Evolutionary conservation across 2,329 filamentous ascomycete genomes (phyloP), one percentile per base, ranked within the genome.

Genomic region (Stagonosporopsis vannaccii): DNA sequence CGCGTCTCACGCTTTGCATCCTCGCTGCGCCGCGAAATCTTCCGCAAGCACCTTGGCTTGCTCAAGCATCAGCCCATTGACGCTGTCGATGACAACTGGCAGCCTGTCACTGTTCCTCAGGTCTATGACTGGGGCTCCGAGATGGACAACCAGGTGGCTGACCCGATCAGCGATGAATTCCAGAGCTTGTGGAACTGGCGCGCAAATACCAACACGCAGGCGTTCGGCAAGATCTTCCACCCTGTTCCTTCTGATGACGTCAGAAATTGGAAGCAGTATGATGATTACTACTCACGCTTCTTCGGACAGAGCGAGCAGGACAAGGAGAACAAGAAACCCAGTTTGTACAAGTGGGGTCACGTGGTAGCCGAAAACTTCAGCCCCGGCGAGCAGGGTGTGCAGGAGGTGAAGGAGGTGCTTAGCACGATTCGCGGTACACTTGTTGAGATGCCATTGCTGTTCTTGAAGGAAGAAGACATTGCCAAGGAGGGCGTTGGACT

Each of bases 1-100:
- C 83, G 81, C 28, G 94, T 91, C 7, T 88, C 87, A 8, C 84
- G 85, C 53, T 93, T 94, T 70, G 92, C 92, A 1, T 81, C 91
- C 5, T 91, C 89, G 1, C 87, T 97, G 11, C 90, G 94, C 20
- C 86, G 93, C 32, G 87, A 92, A 72, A 85, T 97, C 60, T 97
- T 91, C 86, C 87, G 93, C 65, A 96, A 97, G 79, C 94, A 97
- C 72, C 84, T 97, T 1, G 94, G 94, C 39, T 83, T 97, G 8
- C 81, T 97, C 9, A 88, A 84, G 4, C 84, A 90, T 0, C 92
- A 97, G 72, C 81, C 87, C 17, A 81, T 89, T 56, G 85, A 92
- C 52, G 78, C 73, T 6, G 83, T 83, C 12, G 78, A 86, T 46
- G 76, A 79, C 23, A 87, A 87, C 70, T 87, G 79, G 63, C 78